phyloP scores from a whole-genome alignment of 805 yeast genomes.

The Kurtzmaniella fragi region DNA sequence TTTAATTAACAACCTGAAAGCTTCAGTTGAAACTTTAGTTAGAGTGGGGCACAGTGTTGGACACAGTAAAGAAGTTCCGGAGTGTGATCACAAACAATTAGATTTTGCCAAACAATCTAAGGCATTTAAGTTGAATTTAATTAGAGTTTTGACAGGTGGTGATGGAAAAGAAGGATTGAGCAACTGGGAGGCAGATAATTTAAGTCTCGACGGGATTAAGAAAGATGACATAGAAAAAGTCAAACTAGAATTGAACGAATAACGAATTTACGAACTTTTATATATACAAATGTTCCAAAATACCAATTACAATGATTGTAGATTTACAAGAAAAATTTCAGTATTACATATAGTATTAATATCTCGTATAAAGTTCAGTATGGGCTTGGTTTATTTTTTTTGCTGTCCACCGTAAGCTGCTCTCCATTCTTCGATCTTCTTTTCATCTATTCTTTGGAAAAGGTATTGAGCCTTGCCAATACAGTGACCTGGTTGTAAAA shows the following conservation, averaged over 20 bases:
- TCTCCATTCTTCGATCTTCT: slow-evolving; percentile 85
- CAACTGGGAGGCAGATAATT: slow-evolving; percentile 34
- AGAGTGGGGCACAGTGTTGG: slow-evolving; percentile 92
- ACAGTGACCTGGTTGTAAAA: slow-evolving; percentile 74
- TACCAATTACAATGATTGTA: not conserved
- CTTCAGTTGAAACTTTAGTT: slow-evolving; percentile 75
- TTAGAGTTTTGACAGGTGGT: slow-evolving; percentile 57
- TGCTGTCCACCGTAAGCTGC: slow-evolving; percentile 78
- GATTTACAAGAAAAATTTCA: not conserved
- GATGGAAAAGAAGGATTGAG: slow-evolving; percentile 28
- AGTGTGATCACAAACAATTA: slow-evolving; percentile 43
- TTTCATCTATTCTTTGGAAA: slow-evolving; percentile 88
- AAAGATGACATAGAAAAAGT: slow-evolving; percentile 7
- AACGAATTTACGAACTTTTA: not conserved
- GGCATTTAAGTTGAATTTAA: slow-evolving; percentile 44
- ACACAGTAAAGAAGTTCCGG: slow-evolving; percentile 50
- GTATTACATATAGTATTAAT: not conserved
- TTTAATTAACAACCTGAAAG: slow-evolving; percentile 58
- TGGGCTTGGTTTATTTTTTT: slow-evolving; percentile 11
- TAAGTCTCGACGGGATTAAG: slow-evolving; percentile 18
- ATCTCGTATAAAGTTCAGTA: not conserved
- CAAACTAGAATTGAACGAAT: not conserved
- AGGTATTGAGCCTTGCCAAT: slow-evolving; percentile 88
- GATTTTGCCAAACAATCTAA: slow-evolving; percentile 44
- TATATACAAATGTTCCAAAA: not conserved